Conservation (phyloP, 306 rosid species). For the Fragaria iinumae region DNA sequence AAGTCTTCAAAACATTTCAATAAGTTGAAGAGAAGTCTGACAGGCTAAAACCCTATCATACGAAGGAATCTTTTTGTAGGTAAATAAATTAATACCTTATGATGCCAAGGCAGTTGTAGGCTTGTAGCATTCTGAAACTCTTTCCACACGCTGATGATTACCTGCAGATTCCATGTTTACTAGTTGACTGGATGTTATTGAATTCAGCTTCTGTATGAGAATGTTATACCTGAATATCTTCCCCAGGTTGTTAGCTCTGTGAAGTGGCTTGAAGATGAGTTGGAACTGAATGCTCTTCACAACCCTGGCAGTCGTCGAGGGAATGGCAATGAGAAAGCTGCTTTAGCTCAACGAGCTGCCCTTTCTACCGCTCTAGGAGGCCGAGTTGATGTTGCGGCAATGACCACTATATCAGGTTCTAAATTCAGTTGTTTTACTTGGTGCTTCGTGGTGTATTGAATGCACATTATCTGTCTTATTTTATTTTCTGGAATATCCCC, state of each 20-base stretch:
- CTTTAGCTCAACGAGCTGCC: conserved; percentile 83
- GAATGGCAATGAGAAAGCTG: conserved; percentile 94
- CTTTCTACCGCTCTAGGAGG: conserved; percentile 98
- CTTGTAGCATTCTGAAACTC: not conserved
- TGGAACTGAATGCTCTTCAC: conserved; percentile 97
- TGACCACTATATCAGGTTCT: conserved; percentile 89
- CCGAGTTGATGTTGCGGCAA: conserved; percentile 80
- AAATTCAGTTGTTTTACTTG: not conserved
- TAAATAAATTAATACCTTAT: not conserved
- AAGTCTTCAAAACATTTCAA: not conserved
- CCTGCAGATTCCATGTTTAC: not conserved
- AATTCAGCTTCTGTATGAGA: conserved; percentile 3
- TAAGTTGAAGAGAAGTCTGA: not conserved
- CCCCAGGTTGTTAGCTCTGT: conserved; percentile 95
- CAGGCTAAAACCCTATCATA: not conserved
- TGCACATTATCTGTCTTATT: conserved; percentile 13
- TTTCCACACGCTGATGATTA: not conserved
- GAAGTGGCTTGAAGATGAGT: conserved; percentile 99
- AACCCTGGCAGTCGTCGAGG: conserved; percentile 88
- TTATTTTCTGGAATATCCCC: not conserved
- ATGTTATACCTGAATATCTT: conserved; percentile 6
- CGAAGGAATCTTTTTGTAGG: not conserved
- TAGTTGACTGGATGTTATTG: not conserved
- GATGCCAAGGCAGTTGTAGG: not conserved
- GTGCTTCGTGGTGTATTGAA: not conserved